Percentiles rank a stretch among this genome's conserved stretches.
These are phyloP conservation scores for Chrysoporthe puriensis DNA, from an alignment of 2,329 filamentous ascomycete species.

Conservation along the genomic window DNA sequence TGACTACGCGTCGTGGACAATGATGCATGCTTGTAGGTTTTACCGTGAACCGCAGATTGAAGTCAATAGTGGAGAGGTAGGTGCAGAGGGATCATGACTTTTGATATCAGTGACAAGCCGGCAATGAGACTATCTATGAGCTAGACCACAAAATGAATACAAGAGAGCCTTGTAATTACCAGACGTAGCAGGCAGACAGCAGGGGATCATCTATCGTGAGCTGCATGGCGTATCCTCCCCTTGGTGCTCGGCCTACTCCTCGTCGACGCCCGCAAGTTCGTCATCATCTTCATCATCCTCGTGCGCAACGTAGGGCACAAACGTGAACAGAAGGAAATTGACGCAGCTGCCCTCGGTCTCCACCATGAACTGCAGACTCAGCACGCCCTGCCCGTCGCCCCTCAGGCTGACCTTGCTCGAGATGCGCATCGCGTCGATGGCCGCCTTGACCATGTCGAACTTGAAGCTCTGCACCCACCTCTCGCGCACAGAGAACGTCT, in stretches of 20 bases:
- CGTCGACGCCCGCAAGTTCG: conserved; percentile 44
- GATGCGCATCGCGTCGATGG: conserved; percentile 88
- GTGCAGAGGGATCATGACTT: neutral
- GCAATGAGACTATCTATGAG: neutral
- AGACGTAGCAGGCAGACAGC: neutral
- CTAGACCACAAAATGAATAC: neutral
- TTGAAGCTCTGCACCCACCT: conserved; percentile 76
- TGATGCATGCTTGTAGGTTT: neutral
- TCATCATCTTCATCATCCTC: conserved; percentile 59
- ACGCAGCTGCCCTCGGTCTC: conserved; percentile 73
- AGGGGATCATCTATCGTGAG: neutral
- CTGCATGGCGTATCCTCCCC: neutral
- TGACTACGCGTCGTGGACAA: neutral
- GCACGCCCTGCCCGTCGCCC: conserved; percentile 83
- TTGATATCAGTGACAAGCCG: neutral
- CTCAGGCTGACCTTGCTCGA: conserved; percentile 91
- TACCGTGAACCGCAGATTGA: neutral
- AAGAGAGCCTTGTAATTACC: neutral
- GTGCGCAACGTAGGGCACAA: conserved; percentile 71
- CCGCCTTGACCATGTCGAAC: conserved; percentile 83
- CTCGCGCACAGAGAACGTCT: conserved; percentile 70
- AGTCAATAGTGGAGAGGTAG: neutral
- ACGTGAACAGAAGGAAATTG: conserved; percentile 81
- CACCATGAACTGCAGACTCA: conserved; percentile 96
- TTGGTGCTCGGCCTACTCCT: conserved; percentile 34